Evolutionary conservation across 768 basidiomycete species (phyloP), one percentile per base, ranked within the genome.

Genomic region (Leccinum longicurvipes): DNA sequence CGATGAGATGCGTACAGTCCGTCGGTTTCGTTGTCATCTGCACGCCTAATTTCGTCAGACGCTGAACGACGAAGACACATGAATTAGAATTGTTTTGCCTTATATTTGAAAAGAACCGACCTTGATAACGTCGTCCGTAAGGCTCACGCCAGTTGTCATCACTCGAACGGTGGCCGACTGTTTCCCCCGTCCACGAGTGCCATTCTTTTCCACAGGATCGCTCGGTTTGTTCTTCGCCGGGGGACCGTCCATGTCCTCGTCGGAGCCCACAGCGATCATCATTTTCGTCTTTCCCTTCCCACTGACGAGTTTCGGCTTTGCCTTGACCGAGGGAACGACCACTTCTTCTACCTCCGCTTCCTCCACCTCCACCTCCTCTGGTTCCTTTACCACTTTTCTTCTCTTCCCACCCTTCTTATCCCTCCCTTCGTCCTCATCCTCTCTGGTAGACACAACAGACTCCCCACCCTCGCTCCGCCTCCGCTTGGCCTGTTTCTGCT

Each of bases 1-100:
- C 82, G 47, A 96, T 70, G 12, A 97, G 77, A 71, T 95, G 91
- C 0, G 92, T 96, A 63, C 87, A 91, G 52, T 91, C 84, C 1
- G 69, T 64, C 0, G 87, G 76, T 31, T 82, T 79, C 2, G 79
- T 77, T 8, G 83, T 83, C 55, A 85, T 74, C 59, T 80, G 84
- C 8, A 82, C 85, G 0, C 92, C 93, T 1, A 94, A 69, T 62
- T 81, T 84, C 1, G 67, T 71, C 32, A 95, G 68, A 4, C 71
- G 72, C 92, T 93, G 56, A 44, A 12, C 3, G 21, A 36, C 25
- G 6, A 17, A 21, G 12, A 14, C 24, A 48, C 14, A 29, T 34
- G 7, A 19, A 54, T 55, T 51, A 54, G 48, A 23, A 27, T 41
- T 10, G 19, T 11, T n/a, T 5, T 1, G 23, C 24, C 1, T 7